phyloP scores from a whole-genome alignment of 2,329 filamentous ascomycete species.

The Chaetomium sp. region DNA sequence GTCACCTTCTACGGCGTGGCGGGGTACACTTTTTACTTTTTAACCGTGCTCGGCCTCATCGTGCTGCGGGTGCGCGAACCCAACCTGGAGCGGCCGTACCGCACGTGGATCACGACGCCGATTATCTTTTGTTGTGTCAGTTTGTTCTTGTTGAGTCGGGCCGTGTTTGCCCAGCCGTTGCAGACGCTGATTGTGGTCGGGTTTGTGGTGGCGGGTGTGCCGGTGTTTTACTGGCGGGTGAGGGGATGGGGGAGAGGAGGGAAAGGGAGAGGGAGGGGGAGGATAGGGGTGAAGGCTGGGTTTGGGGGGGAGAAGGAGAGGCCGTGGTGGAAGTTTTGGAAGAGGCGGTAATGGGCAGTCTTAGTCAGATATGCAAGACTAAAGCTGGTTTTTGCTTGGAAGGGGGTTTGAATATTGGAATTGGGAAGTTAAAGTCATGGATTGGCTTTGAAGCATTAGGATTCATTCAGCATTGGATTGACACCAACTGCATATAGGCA shows the following conservation, averaged over 20 bases:
- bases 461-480: too few relatives aligned
- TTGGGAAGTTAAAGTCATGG: too few relatives aligned
- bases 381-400: not conserved
- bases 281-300: constrained; percentile 15
- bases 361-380: not conserved
- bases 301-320: constrained; percentile 26
- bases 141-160: constrained; percentile 80
- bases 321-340: constrained; percentile 55
- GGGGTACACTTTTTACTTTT: constrained; percentile 94
- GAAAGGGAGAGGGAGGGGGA: constrained; percentile 39
- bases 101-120: constrained; percentile 93
- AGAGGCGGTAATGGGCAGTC: not conserved
- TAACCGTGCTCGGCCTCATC: constrained; percentile 89
- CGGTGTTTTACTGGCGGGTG: constrained; percentile 85
- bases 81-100: constrained; percentile 80
- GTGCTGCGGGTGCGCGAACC: constrained; percentile 84
- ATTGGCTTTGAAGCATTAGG: too few relatives aligned
- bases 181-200: constrained; percentile 82
- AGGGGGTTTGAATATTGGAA: too few relatives aligned
- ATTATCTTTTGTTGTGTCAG: constrained; percentile 98
- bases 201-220: constrained; percentile 77
- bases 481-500: too few relatives aligned
- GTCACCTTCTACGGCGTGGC: constrained; percentile 97
- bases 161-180: constrained; percentile 82
- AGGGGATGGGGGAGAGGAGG: constrained; percentile 36